Evolutionary conservation across 225 moss, liverwort and hornwort species (phyloP).

Genomic region (Asterella californica): DNA sequence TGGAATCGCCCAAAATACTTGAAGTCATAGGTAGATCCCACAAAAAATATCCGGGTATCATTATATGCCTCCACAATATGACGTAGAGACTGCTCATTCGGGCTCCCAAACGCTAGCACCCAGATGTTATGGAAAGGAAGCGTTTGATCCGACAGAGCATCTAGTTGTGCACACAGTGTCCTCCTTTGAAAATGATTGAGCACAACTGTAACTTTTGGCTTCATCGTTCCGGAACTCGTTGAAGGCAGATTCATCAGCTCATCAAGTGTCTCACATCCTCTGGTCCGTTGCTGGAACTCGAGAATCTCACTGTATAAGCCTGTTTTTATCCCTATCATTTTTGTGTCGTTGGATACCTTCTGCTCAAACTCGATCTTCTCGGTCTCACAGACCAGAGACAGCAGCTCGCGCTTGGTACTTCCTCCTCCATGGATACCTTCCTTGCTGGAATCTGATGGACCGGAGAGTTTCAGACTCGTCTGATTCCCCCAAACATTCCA

Average conservation of each 20-base stretch:
- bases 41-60: slow-evolving; percentile 63
- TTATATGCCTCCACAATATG: slow-evolving; percentile 71
- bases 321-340: slow-evolving; percentile 57
- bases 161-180: slow-evolving; percentile 86
- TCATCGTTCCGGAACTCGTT: slow-evolving; percentile 36
- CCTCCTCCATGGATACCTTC: slow-evolving; percentile 21
- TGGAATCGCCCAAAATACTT: slow-evolving; percentile 96
- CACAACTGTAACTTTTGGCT: slow-evolving; percentile 69
- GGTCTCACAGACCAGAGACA: slow-evolving; percentile 51
- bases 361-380: slow-evolving; percentile 79
- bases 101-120: slow-evolving; percentile 89
- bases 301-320: slow-evolving; percentile 61
- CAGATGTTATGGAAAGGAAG: slow-evolving; percentile 71
- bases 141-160: slow-evolving; percentile 66
- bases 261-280: slow-evolving; percentile 80
- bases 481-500: slow-evolving; percentile 47
- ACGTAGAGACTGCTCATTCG: slow-evolving; percentile 54
- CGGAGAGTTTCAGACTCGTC: neutral
- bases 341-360: slow-evolving; percentile 67
- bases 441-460: slow-evolving; percentile 16
- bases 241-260: slow-evolving; percentile 82
- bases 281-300: slow-evolving; percentile 59
- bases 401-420: slow-evolving; percentile 18
- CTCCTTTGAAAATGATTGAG: slow-evolving; percentile 86
- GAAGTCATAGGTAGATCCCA: slow-evolving; percentile 78